Conservation (phyloP, 108 stramenopile species). For the Craspedostauros australis region DNA sequence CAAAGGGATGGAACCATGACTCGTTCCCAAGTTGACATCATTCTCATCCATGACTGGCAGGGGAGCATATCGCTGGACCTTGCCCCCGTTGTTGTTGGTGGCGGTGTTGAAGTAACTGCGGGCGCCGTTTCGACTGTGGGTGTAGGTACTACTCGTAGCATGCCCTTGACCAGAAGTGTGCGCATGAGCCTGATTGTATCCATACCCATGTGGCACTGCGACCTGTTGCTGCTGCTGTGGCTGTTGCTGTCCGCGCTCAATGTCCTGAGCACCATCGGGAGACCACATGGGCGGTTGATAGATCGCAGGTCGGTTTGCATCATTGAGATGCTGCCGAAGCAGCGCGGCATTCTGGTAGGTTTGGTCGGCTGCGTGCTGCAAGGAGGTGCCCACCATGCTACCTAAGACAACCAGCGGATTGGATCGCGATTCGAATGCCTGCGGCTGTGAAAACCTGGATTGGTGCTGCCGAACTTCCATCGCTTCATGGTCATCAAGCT, state of each 20-base stretch:
- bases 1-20: too few relatives aligned
- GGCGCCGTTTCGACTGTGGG: too few relatives aligned
- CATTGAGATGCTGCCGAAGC: conserved; percentile 4
- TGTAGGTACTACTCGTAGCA: too few relatives aligned
- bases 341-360: not conserved
- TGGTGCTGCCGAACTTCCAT: conserved; percentile 59
- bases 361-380: conserved; percentile 3
- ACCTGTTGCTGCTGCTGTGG: not conserved
- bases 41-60: too few relatives aligned
- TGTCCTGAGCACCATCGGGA: conserved; percentile 1
- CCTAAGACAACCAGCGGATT: conserved; percentile 11
- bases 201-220: too few relatives aligned
- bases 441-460: conserved; percentile 12
- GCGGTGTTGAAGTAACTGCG: too few relatives aligned
- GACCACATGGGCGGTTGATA: not conserved
- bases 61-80: too few relatives aligned
- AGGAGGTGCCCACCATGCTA: conserved; percentile 21
- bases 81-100: too few relatives aligned
- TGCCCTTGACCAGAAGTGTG: too few relatives aligned
- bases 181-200: too few relatives aligned
- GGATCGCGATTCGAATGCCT: not conserved
- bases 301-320: not conserved
- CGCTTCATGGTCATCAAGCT: conserved; percentile 49
- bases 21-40: too few relatives aligned
- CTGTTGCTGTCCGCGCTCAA: not conserved